Conservation (phyloP, 192 early-diverging fungal species). For the Backusella macrospora region DNA sequence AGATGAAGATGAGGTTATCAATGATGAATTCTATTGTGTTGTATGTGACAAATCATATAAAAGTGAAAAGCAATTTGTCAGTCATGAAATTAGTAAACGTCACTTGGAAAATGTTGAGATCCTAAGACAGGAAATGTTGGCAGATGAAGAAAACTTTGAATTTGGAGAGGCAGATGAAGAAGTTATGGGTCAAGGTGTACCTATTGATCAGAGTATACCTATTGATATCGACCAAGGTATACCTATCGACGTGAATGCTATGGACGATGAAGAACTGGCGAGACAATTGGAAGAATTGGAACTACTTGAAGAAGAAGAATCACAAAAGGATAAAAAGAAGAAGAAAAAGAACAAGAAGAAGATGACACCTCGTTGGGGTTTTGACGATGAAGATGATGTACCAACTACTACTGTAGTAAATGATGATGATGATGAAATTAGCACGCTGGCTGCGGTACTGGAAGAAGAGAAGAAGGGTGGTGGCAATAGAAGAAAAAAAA, state of each 20-base stretch:
- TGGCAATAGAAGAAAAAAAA: constrained; percentile 37
- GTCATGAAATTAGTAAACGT: constrained; percentile 87
- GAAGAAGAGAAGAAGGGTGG: constrained; percentile 37
- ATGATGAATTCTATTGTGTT: constrained; percentile 78
- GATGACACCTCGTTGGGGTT: constrained; percentile 46
- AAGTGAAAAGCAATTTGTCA: constrained; percentile 74
- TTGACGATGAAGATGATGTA: constrained; percentile 39
- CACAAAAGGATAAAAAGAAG: constrained; percentile 47
- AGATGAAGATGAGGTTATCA: constrained; percentile 49
- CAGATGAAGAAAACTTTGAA: constrained; percentile 56
- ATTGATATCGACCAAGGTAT: neutral
- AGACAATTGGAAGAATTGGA: constrained; percentile 5
- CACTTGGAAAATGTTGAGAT: constrained; percentile 80
- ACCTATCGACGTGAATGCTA: neutral
- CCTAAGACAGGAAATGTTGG: constrained; percentile 76
- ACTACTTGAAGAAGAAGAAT: constrained; percentile 28
- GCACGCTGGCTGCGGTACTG: constrained; percentile 22
- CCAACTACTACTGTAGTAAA: constrained; percentile 12
- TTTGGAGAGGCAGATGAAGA: neutral
- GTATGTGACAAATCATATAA: constrained; percentile 91
- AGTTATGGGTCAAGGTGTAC: neutral
- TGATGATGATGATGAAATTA: constrained; percentile 32
- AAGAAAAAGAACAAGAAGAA: constrained; percentile 58
- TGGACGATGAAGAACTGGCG: neutral
- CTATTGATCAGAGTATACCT: neutral